These are phyloP conservation scores for Phytopythium boreale DNA, from an alignment of 352 stramenopile genomes.

Conservation along the genomic window DNA sequence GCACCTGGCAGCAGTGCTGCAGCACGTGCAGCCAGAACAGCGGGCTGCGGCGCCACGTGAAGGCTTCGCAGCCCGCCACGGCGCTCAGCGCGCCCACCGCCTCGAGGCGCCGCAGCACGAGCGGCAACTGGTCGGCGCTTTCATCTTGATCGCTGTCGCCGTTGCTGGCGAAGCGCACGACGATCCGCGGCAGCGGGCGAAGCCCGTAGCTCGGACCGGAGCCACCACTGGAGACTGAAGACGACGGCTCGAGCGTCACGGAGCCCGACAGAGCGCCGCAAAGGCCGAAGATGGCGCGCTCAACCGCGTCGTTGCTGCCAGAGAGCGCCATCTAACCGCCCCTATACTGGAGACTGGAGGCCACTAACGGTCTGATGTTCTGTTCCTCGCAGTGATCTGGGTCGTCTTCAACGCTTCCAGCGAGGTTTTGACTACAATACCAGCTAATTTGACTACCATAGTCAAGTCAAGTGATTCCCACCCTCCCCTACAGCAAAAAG, in stretches of 20 bases:
- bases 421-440: too few species aligned
- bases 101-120: constrained; percentile 12
- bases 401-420: too few species aligned
- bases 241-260: constrained; percentile 13
- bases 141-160: neutral
- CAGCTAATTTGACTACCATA: too few species aligned
- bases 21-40: constrained; percentile 33
- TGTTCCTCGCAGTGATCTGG: too few species aligned
- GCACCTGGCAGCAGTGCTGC: constrained; percentile 2
- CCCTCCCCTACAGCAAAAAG: too few species aligned
- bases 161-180: constrained; percentile 12
- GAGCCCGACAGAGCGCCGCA: constrained; percentile 13
- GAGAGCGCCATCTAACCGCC: neutral
- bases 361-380: too few species aligned
- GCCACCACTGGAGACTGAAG: too few species aligned
- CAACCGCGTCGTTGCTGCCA: constrained; percentile 4
- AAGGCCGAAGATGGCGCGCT: constrained; percentile 16
- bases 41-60: constrained; percentile 28
- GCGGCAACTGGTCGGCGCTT: neutral
- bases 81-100: constrained; percentile 27
- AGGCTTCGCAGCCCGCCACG: constrained; percentile 17
- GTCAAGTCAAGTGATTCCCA: neutral
- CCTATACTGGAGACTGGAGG: too few species aligned
- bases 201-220: neutral
- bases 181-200: constrained; percentile 11